A percentile compares a stretch with the other conserved stretches of the same genome.
phyloP scores from a whole-genome alignment of 2,329 filamentous ascomycete species.

The Arthrocladium fulminans region DNA sequence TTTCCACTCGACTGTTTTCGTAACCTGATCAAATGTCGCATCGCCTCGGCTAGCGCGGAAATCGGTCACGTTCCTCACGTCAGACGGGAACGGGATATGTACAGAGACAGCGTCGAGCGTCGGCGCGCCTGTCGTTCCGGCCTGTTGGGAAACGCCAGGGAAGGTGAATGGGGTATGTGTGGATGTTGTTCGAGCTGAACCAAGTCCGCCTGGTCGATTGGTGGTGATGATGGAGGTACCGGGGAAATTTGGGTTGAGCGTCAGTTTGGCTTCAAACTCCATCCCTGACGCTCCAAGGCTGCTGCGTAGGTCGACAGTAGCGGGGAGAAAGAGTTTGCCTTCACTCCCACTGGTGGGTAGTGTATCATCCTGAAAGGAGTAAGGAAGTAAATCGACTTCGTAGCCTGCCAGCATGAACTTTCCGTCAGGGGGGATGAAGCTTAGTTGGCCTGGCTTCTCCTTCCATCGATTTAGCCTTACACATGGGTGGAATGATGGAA shows the following conservation, averaged over 20 bases:
- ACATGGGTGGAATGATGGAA: conserved; percentile 94
- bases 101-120: conserved; percentile 68
- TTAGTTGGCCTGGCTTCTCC: conserved; percentile 81
- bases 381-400: conserved; percentile 80
- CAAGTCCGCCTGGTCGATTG: conserved; percentile 17
- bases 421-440: conserved; percentile 90
- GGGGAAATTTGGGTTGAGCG: conserved; percentile 58
- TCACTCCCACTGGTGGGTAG: conserved; percentile 28
- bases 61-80: conserved; percentile 75
- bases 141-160: conserved; percentile 28
- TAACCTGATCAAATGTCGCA: conserved; percentile 67
- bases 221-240: conserved; percentile 38
- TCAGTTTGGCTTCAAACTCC: conserved; percentile 81
- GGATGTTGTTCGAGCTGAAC: conserved; percentile 34
- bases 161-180: conserved; percentile 42
- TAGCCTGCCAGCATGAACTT: conserved; percentile 90
- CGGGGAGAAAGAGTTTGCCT: conserved; percentile 64
- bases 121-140: conserved; percentile 51
- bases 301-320: conserved; percentile 72
- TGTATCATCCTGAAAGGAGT: conserved; percentile 50
- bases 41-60: conserved; percentile 74
- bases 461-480: conserved; percentile 85
- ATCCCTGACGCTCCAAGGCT: conserved; percentile 63
- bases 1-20: conserved; percentile 69
- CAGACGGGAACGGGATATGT: conserved; percentile 66